Base-by-base conservation (phyloP, 1,139 yeast species). In the Hansenula anomala region DNA sequence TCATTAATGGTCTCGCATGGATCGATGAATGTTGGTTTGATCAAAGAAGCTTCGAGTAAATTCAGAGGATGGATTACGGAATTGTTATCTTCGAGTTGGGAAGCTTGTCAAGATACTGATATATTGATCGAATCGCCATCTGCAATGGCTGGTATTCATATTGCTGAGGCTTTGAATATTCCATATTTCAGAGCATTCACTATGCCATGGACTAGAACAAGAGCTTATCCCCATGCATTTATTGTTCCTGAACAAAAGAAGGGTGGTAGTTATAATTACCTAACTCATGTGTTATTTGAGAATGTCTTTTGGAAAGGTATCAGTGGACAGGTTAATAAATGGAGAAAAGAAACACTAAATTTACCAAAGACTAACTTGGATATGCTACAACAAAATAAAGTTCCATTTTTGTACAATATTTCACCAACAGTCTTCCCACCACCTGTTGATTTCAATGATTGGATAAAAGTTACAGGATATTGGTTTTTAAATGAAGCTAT, bases 131-230 rank as follows among this genome's bases (percentile, higher is more conserved):
- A 90, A 57, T 84, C 95, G 29, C 97, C 97, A 0, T 85, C 95
- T 7, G 94, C 97, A 0, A 89, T 90, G 94, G 92, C 84, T 11
- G 97, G 97, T 11, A 76, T 90, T 30, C 97, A 90, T 56, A 84
- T 92, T 42, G 97, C 97, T 1, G 97, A 90, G 58, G 95, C 95
- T 0, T 63, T 90, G 41, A 77, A 80, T 15, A 84, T 90, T 38
- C 96, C 97, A 0, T 90, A 90, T 56, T 85, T 86, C 68, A 70
- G 97, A 51, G 97, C 97, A 0, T 92, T 90, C 56, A 92, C 97
- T 0, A 90, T 90, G 97, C 97, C 97, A 0, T 90, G 97, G 97
- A 87, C 97, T 0, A 67, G 96, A 49, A 90, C 97, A 0, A 72
- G 95, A 47, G 95, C 96, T 0, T 90, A 90, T 56, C 97, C 97